Evolutionary conservation across 768 basidiomycete species (phyloP).

Genomic region (Pleurotus sapidus): DNA sequence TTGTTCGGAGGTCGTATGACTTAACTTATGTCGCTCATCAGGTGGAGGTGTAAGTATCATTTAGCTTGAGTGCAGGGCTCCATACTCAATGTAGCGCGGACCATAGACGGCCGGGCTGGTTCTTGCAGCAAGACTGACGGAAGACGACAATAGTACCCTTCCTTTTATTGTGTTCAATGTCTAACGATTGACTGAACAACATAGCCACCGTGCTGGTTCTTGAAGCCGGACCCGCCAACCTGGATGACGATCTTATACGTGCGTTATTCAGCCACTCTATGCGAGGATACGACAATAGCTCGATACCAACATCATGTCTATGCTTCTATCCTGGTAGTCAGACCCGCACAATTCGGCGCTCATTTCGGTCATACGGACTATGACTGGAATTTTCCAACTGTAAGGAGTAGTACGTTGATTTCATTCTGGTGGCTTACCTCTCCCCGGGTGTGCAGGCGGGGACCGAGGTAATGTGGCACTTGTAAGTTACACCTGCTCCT

Average conservation of each 20-base stretch:
- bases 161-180: not conserved
- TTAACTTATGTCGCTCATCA: not conserved
- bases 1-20: not conserved
- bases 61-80: not conserved
- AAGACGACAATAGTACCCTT: constrained; percentile 8
- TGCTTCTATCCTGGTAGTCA: not conserved
- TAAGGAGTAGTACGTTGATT: not conserved
- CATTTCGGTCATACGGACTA: constrained; percentile 17
- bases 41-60: not conserved
- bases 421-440: too few species aligned
- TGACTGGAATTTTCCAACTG: constrained; percentile 14
- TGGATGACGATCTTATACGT: constrained; percentile 11
- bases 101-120: constrained; percentile 14
- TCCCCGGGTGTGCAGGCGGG: not conserved
- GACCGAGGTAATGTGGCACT: not conserved
- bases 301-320: too few species aligned
- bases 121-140: constrained; percentile 13
- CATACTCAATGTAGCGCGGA: not conserved
- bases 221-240: constrained; percentile 14
- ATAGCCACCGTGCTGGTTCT: constrained; percentile 12
- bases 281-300: not conserved
- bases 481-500: constrained; percentile 6
- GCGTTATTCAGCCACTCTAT: not conserved
- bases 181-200: not conserved
- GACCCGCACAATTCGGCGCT: constrained; percentile 9